These are phyloP conservation scores for Ophiostoma pallidulum DNA, from an alignment of 2,329 filamentous ascomycete species.

Conservation along the genomic window DNA sequence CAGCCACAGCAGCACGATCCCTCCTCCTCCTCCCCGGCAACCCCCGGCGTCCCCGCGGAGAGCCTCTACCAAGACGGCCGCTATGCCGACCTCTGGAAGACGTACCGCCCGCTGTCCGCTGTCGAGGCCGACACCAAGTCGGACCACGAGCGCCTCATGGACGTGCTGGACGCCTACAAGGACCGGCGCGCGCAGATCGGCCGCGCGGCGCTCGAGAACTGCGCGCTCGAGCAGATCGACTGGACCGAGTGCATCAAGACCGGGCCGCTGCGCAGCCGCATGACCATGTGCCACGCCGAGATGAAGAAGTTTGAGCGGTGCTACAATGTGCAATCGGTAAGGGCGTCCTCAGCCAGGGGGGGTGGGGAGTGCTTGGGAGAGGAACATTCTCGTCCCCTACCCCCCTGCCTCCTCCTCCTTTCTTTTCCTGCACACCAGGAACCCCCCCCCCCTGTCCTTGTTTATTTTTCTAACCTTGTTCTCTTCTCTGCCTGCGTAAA, in stretches of 20 bases:
- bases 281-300: constrained; percentile 75
- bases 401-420: background rate
- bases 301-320: constrained; percentile 74
- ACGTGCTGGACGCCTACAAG: constrained; percentile 77
- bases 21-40: background rate
- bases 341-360: constrained; percentile 19
- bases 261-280: constrained; percentile 56
- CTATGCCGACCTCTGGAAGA: constrained; percentile 84
- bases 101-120: constrained; percentile 64
- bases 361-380: too few relatives aligned
- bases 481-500: too few relatives aligned
- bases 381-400: background rate
- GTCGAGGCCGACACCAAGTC: constrained; percentile 61
- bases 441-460: background rate
- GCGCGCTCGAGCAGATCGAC: constrained; percentile 73
- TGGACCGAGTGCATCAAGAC: constrained; percentile 73
- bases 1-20: background rate
- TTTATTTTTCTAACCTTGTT: background rate
- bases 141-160: constrained; percentile 70
- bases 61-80: constrained; percentile 52
- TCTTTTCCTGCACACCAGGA: background rate
- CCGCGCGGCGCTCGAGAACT: constrained; percentile 83
- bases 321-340: constrained; percentile 76
- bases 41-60: constrained; percentile 32
- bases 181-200: constrained; percentile 70